A percentile compares a stretch with the other conserved stretches of the same genome.
Conservation (phyloP, 257 asterid species). For the Primulina huaijiensis region DNA sequence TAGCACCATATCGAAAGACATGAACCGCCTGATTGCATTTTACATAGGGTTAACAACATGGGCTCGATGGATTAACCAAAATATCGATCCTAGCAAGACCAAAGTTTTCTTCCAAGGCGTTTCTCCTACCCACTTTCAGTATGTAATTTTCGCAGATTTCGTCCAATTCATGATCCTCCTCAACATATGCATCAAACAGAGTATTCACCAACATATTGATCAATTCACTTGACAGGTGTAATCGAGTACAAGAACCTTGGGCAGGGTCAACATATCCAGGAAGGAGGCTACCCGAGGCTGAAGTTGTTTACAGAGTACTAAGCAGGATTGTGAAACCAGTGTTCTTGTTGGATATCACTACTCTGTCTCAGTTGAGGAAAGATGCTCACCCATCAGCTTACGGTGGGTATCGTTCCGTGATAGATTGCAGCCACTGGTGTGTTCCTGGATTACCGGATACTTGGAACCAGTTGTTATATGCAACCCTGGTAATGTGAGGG, state of each 20-base stretch:
- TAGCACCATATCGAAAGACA: slow-evolving; percentile 41
- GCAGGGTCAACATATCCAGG: slow-evolving; percentile 58
- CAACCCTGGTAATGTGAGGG: slow-evolving; percentile 53
- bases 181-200: not conserved
- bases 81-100: slow-evolving; percentile 54
- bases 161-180: not conserved
- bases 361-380: slow-evolving; percentile 65
- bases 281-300: slow-evolving; percentile 50
- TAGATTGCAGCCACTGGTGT: slow-evolving; percentile 88
- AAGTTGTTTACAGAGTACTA: slow-evolving; percentile 48
- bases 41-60: slow-evolving; percentile 66
- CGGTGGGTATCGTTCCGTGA: slow-evolving; percentile 47
- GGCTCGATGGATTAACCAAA: slow-evolving; percentile 60
- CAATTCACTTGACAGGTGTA: slow-evolving; percentile 43
- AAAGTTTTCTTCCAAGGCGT: slow-evolving; percentile 68
- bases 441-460: slow-evolving; percentile 85
- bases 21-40: slow-evolving; percentile 63
- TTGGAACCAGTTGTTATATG: slow-evolving; percentile 74
- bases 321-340: slow-evolving; percentile 44
- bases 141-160: slow-evolving; percentile 17
- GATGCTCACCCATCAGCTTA: slow-evolving; percentile 78
- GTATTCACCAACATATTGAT: not conserved
- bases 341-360: slow-evolving; percentile 54
- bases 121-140: slow-evolving; percentile 67
- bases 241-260: slow-evolving; percentile 53